A percentile compares a stretch with the other conserved stretches of the same genome.
Evolutionary conservation across 805 yeast genomes (phyloP).

Genomic region (Myxozyma geophila): DNA sequence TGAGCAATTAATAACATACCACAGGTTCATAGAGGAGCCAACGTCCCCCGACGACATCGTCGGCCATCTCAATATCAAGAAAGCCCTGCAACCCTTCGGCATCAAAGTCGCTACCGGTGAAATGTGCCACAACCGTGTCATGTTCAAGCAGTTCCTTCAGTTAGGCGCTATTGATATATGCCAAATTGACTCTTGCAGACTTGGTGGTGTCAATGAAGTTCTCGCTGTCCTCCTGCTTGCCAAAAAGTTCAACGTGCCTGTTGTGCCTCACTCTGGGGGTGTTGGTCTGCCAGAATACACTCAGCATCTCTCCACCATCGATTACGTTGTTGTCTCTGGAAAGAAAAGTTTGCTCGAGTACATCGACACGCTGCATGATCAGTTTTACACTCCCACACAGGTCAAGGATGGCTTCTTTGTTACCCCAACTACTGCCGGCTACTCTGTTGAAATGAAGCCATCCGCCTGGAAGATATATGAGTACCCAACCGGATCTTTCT

Average conservation of each 20-base stretch:
- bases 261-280: constrained; percentile 48
- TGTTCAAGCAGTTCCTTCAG: constrained; percentile 45
- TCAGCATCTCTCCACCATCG: constrained; percentile 46
- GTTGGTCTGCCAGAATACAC: constrained; percentile 48
- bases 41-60: constrained; percentile 47
- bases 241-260: constrained; percentile 44
- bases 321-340: constrained; percentile 43
- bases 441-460: constrained; percentile 44
- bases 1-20: background rate
- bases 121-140: constrained; percentile 46
- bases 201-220: constrained; percentile 47
- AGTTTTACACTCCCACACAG: constrained; percentile 42
- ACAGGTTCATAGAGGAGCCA: constrained; percentile 46
- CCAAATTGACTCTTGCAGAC: constrained; percentile 46
- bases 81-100: constrained; percentile 44
- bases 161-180: constrained; percentile 44
- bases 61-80: constrained; percentile 43
- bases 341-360: constrained; percentile 44
- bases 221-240: constrained; percentile 46
- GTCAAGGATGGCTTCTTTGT: constrained; percentile 43
- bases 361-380: constrained; percentile 45
- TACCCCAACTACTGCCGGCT: constrained; percentile 45
- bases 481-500: constrained; percentile 45
- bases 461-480: constrained; percentile 40
- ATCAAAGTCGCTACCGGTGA: constrained; percentile 48